These are phyloP conservation scores for Penicillium pulvis DNA, from an alignment of 495 filamentous ascomycete genomes.

Conservation along the genomic window DNA sequence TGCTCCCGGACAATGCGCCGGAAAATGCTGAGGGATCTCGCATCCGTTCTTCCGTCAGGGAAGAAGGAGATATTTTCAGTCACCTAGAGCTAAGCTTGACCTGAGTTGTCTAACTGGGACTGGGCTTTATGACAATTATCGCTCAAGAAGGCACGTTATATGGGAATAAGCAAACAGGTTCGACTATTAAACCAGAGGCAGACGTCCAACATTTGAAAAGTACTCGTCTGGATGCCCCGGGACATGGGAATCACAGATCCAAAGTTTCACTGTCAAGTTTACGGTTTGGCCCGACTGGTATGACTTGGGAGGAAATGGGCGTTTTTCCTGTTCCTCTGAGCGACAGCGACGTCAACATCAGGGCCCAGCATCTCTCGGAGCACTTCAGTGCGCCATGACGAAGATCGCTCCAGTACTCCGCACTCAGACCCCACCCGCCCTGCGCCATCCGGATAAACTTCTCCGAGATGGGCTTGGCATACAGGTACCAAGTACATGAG, in stretches of 20 bases:
- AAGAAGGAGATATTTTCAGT: conserved; percentile 30
- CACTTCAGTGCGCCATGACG: conserved; percentile 20
- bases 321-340: background rate
- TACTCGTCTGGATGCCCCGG: background rate
- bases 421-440: conserved; percentile 18
- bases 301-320: background rate
- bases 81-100: conserved; percentile 35
- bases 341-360: background rate
- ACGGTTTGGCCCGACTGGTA: background rate
- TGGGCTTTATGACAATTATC: background rate
- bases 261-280: background rate
- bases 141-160: background rate
- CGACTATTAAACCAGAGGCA: background rate
- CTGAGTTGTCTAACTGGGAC: conserved; percentile 17
- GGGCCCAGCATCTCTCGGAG: conserved; percentile 6
- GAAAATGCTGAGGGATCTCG: conserved; percentile 10
- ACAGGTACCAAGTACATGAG: conserved; percentile 6
- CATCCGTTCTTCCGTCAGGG: conserved; percentile 12
- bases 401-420: conserved; percentile 16
- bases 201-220: background rate
- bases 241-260: background rate
- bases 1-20: conserved; percentile 28
- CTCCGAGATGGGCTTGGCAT: conserved; percentile 26
- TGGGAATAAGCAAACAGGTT: background rate
- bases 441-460: conserved; percentile 17